Percentiles rank a stretch among this genome's conserved stretches.
Conservation (phyloP, 2,329 filamentous ascomycete species). For the Bipolaris zeicola region DNA sequence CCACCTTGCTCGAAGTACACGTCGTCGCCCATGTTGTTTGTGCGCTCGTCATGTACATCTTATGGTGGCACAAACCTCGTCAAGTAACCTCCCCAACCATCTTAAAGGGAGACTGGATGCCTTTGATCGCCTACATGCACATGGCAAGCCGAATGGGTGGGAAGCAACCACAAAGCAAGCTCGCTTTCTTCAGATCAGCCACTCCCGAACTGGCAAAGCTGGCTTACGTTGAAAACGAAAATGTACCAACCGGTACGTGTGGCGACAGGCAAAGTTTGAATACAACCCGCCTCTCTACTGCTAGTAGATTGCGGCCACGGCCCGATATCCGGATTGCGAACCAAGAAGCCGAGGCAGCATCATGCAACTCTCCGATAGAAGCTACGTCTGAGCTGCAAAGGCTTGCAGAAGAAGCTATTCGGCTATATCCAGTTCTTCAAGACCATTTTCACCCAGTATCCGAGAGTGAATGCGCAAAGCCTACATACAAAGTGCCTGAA, state of each 20-base stretch:
- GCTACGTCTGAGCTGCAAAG: neutral
- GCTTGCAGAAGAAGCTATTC: neutral
- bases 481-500: neutral
- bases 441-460: neutral
- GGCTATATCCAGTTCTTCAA: neutral
- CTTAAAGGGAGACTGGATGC: neutral
- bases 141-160: constrained; percentile 18
- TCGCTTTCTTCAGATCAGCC: constrained; percentile 3
- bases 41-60: constrained; percentile 35
- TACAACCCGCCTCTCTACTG: neutral
- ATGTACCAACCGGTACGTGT: neutral
- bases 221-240: neutral
- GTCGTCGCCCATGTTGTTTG: constrained; percentile 57
- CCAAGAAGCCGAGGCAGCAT: neutral
- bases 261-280: neutral
- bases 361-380: neutral
- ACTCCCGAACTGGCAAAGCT: constrained; percentile 1
- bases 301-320: neutral
- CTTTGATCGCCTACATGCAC: constrained; percentile 26
- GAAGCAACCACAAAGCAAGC: constrained; percentile 1
- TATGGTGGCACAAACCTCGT: constrained; percentile 42
- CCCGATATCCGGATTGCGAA: neutral
- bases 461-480: neutral
- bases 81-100: constrained; percentile 20
- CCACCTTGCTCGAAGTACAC: constrained; percentile 65